Evolutionary conservation across 495 filamentous ascomycete species (phyloP), one percentile per base, ranked within the genome.

Genomic region (Filosporella fistucella): DNA sequence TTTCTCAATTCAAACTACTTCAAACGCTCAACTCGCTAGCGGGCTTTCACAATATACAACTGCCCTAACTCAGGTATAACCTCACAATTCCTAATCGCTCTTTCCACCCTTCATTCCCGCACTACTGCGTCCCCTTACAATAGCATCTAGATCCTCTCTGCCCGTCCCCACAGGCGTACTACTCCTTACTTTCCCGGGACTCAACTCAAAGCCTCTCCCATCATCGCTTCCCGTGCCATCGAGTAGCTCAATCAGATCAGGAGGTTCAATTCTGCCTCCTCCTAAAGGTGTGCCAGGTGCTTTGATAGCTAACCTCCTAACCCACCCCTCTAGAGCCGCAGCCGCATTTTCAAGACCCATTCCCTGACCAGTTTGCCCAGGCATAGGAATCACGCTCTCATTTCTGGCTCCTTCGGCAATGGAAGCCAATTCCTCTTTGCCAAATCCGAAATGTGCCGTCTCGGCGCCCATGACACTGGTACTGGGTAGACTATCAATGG

Each of bases 171-270:
- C 32, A 20, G 47, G 51, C 1, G 46, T 40, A 2, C 41, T 10
- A 18, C 35, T 48, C 16, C 43, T 51, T 8, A 23, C 28, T n/a
- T 33, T 28, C 3, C 39, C 42, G 16, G 46, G 53, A 45, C 20
- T 43, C 16, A 51, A 34, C 25, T 61, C 58, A 32, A 55, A 61
- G 2, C 53, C 46, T 39, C 69, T 56, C 33, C 68, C 76, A 42
- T 77, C 75, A 42, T 75, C 75, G 54, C 74, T 75, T 17, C 66
- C 66, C 45, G 71, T 62, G 5, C 67, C 73, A 60, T 91, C 85
- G 28, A 80, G 76, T 44, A 97, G 67, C 65, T 97, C 91, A 57
- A 97, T 96, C 44, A 96, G 63, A 66, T 96, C 91, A 0, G 81
- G 80, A 9, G 65, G 67, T 11, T 61, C 61, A 4, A 54, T 58